These are phyloP conservation scores for Bipolaris zeicola DNA, from an alignment of 2,329 filamentous ascomycete genomes.

Conservation along the genomic window DNA sequence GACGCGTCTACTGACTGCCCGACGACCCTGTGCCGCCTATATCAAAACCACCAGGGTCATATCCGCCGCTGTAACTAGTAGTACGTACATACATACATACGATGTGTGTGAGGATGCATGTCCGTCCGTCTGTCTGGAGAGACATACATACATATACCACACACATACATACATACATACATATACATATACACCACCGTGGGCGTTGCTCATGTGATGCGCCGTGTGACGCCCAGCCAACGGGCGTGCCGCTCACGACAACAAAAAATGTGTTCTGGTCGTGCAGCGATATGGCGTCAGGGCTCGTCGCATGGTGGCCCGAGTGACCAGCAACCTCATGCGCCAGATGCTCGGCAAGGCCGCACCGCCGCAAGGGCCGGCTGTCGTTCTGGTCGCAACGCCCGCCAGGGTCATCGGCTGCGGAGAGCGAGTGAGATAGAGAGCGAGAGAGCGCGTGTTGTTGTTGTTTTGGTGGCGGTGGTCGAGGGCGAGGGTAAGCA, in stretches of 20 bases:
- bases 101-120: no score
- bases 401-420: not conserved
- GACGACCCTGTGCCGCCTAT: no score
- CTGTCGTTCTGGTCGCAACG: not conserved
- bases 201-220: conserved; percentile 23
- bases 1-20: no score
- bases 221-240: conserved; percentile 13
- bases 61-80: not conserved
- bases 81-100: not conserved
- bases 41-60: no score
- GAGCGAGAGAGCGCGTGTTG: no score
- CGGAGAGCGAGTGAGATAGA: not conserved
- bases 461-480: no score
- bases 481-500: not conserved
- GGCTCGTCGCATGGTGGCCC: conserved; percentile 36
- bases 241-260: not conserved
- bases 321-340: conserved; percentile 27
- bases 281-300: conserved; percentile 32
- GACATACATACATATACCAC: no score
- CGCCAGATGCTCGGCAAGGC: conserved; percentile 29
- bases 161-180: not conserved
- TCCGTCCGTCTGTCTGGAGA: no score
- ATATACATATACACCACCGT: conserved; percentile 16
- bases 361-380: conserved; percentile 19
- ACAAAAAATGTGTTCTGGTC: conserved; percentile 10